Evolutionary conservation across 140 eudicot species (phyloP), one percentile per base, ranked within the genome.

Genomic region (Anethum foeniculum): DNA sequence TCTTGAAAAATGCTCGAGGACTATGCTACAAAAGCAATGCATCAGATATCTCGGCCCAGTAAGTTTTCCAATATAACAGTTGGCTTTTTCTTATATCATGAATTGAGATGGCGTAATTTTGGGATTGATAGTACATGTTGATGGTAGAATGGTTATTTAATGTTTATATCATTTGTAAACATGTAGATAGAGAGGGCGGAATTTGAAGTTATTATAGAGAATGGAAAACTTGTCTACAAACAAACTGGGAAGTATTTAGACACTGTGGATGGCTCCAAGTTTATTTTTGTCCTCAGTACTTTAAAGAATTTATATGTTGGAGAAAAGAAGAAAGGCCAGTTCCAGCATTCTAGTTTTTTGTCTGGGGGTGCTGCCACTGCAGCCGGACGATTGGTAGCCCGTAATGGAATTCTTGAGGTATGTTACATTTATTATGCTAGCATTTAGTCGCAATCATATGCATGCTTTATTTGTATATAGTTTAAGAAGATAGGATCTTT

Each of bases 271-370:
- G 78, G 58, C 28, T 85, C 87, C 9, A 90, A 90, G 82, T 92
- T 89, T 90, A 74, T 74, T 23, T 74, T 74, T 44, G 78, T 74
- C 12, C 78, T 43, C 8, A 1, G 36, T 44, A 74, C 77, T 23
- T 41, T 21, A 43, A 74, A 16, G 47, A 43, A 23, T 44, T 74
- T 74, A 12, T 92, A 92, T 15, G 89, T 90, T 38, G 97, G 90
- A 15, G 86, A 86, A 79, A 92, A 92, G 85, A 73, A 82, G 75
- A 92, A 85, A 82, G 93, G 95, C 32, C 68, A 34, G 18, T 90
- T 92, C 80, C 97, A 92, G 76, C 97, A 92, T 76, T 92, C 97
- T 21, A 92, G 97, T 82, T 92, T 92, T 81, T 49, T 92, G 23
- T 89, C 97, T 5, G 97, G 97, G 39, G 97, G 87, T 38, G 96